These are phyloP conservation scores for Rosa multiflora DNA, from an alignment of 306 rosid genomes.

Conservation along the genomic window DNA sequence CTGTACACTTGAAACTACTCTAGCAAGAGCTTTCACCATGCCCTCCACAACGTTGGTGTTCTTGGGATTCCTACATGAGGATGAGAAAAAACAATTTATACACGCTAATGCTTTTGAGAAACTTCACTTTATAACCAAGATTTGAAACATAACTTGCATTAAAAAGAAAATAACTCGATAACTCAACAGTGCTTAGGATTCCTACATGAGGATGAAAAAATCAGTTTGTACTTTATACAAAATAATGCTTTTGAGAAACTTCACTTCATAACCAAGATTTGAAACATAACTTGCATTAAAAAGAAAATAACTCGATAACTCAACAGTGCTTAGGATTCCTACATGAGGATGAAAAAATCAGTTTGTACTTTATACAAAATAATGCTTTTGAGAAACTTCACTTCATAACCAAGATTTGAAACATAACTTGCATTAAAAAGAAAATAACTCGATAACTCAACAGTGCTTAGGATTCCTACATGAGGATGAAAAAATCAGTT, in stretches of 20 bases:
- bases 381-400: background rate
- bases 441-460: too few species aligned
- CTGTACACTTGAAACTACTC: slow-evolving; percentile 90
- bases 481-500: too few species aligned
- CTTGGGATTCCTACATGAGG: slow-evolving; percentile 71
- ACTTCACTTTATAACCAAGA: background rate
- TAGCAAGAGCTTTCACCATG: slow-evolving; percentile 90
- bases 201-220: too few species aligned
- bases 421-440: background rate
- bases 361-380: background rate
- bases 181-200: background rate
- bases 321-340: too few species aligned
- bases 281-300: background rate
- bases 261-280: background rate
- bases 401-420: background rate
- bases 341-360: too few species aligned
- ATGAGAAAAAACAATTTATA: slow-evolving; percentile 23
- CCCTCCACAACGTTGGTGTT: slow-evolving; percentile 97
- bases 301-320: background rate
- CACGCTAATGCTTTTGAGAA: background rate
- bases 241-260: background rate
- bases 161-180: background rate
- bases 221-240: background rate
- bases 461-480: too few species aligned
- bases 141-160: background rate